Evolutionary conservation across 2,329 filamentous ascomycete genomes (phyloP).

Genomic region (Neonectria faginata): DNA sequence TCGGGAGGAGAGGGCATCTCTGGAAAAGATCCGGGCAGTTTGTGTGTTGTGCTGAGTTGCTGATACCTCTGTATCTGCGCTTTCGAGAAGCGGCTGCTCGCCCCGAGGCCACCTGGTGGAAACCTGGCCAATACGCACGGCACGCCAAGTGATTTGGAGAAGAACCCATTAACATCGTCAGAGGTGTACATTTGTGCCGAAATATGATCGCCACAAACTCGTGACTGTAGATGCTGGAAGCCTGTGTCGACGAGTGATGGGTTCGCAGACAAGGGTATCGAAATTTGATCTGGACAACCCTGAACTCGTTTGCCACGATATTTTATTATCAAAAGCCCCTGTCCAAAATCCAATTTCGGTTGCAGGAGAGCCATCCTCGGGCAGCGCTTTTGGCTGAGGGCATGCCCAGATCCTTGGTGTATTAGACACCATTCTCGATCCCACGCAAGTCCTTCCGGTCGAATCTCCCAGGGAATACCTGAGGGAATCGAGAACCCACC

Average conservation of each 20-base stretch:
- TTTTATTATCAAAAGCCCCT: slow-evolving; percentile 72
- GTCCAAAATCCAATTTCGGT: slow-evolving; percentile 77
- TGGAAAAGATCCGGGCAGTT: slow-evolving; percentile 67
- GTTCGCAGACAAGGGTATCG: slow-evolving; percentile 75
- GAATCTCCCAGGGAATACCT: slow-evolving; percentile 78
- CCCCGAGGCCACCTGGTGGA: slow-evolving; percentile 72
- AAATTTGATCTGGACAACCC: slow-evolving; percentile 53
- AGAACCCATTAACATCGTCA: slow-evolving; percentile 76
- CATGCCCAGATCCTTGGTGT: slow-evolving; percentile 85
- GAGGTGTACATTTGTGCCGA: slow-evolving; percentile 77
- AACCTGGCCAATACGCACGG: slow-evolving; percentile 89
- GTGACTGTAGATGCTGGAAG: slow-evolving; percentile 63
- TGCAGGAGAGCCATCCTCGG: slow-evolving; percentile 87
- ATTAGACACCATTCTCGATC: slow-evolving; percentile 97
- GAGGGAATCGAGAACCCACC: slow-evolving; percentile 78
- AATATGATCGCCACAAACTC: slow-evolving; percentile 86
- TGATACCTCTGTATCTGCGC: slow-evolving; percentile 74
- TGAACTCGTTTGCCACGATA: slow-evolving; percentile 53
- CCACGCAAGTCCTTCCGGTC: slow-evolving; percentile 87
- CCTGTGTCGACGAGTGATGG: slow-evolving; percentile 65
- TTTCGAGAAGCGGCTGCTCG: slow-evolving; percentile 76
- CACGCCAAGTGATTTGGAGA: slow-evolving; percentile 78
- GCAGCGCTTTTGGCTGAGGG: slow-evolving; percentile 88
- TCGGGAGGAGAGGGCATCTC: slow-evolving; percentile 66
- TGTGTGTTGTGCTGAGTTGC: slow-evolving; percentile 35